Percentiles rank a stretch among this genome's conserved stretches.
Evolutionary conservation across 2,329 filamentous ascomycete species (phyloP).

Genomic region (Aspergillus flavus): DNA sequence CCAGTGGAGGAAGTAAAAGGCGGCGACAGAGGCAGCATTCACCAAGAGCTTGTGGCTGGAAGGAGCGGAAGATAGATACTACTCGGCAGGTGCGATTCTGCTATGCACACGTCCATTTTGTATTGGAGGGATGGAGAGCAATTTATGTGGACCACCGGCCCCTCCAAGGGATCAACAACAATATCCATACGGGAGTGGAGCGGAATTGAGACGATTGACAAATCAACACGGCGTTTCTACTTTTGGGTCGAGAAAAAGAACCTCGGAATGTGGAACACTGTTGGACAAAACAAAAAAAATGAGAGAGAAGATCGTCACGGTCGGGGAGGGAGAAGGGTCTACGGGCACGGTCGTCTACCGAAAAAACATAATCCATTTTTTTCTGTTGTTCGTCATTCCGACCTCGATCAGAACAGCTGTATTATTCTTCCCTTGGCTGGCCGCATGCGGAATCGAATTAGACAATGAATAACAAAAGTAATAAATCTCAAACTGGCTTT

Average conservation of each 20-base stretch:
- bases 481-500: neutral
- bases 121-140: neutral
- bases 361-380: neutral
- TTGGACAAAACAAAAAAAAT: neutral
- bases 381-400: neutral
- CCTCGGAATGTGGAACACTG: neutral
- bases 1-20: neutral
- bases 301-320: neutral
- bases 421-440: neutral
- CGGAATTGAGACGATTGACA: neutral
- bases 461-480: neutral
- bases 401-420: neutral
- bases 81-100: neutral
- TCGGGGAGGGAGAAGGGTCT: neutral
- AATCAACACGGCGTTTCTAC: neutral
- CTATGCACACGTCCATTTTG: neutral
- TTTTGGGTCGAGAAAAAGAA: neutral
- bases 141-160: neutral
- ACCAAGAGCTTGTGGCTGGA: neutral
- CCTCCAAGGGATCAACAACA: neutral
- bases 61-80: neutral
- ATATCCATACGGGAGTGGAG: neutral
- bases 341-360: neutral
- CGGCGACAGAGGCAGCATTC: neutral
- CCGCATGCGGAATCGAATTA: neutral